Evolutionary conservation across 306 rosid genomes (phyloP), one percentile per base, ranked within the genome.

Genomic region (Medicago ruthenica): DNA sequence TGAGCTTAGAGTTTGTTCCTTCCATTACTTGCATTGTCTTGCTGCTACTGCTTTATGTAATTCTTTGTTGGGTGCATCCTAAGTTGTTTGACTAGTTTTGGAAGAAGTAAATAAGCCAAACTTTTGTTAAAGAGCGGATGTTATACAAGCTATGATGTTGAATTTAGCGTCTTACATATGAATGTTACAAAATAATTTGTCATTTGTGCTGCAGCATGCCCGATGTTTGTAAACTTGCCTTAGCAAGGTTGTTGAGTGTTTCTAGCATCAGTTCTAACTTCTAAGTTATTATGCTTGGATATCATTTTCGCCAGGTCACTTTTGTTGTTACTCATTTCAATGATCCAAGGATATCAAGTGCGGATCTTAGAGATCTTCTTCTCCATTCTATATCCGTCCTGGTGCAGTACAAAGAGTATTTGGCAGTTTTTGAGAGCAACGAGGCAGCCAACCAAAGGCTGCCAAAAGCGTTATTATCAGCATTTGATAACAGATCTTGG

Each of bases 401-500:
- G 85, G 92, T 92, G 44, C 99, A 95, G 82, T 95, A 95, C 89
- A 88, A 77, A 82, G 99, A 95, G 73, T 83, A 89, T 87, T 74
- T 95, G 83, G 88, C 85, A 31, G 91, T 87, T 78, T 95, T 95
- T 72, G 97, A 95, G 89, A 84, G 89, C 82, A 95, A 92, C 71
- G 90, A 85, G 80, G 92, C 96, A 58, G 99, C 97, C 53, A 89
- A 78, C 18, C 92, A 83, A 72, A 92, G 85, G 77, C 76, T 95
- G 92, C 99, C 99, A 13, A 95, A 88, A 78, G 94, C 97, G 20
- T 79, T 92, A 83, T 86, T 95, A 41, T 86, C 88, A 41, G 91
- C 97, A 73, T 95, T 95, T 89, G 99, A 95, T 80, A 91, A 88
- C 84, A 86, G 97, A 90, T 92, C 99, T 67, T 95, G 97, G 97